Conservation (phyloP, 495 filamentous ascomycete genomes). For the Penicillium diatomitis region DNA sequence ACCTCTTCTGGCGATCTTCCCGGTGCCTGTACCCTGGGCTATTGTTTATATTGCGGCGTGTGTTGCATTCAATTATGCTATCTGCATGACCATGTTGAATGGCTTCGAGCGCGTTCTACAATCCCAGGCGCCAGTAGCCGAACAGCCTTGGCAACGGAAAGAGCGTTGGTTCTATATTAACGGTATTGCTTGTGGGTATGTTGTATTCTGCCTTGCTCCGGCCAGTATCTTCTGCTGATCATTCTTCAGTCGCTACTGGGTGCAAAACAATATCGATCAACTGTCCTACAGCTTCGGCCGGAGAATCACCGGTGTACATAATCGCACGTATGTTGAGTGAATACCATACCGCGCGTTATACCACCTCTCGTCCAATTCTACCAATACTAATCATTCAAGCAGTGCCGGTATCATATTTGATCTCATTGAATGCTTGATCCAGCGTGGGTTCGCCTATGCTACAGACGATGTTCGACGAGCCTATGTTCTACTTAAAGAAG, state of each 20-base stretch:
- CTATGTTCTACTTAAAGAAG: constrained; percentile 21
- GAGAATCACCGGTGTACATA: constrained; percentile 71
- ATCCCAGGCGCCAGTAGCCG: constrained; percentile 15
- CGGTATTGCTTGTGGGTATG: constrained; percentile 26
- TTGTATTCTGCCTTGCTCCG: too few species aligned
- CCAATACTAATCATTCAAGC: background rate
- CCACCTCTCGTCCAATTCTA: background rate
- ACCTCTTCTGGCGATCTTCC: constrained; percentile 37
- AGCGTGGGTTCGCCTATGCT: constrained; percentile 65
- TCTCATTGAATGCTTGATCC: constrained; percentile 65
- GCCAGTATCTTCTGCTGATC: background rate
- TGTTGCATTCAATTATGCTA: constrained; percentile 35
- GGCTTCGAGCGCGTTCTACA: constrained; percentile 13
- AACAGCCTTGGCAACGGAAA: constrained; percentile 13
- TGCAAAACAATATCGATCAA: constrained; percentile 62
- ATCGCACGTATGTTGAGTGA: constrained; percentile 47
- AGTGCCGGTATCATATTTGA: constrained; percentile 60
- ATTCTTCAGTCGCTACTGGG: constrained; percentile 26
- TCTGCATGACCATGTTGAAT: constrained; percentile 43
- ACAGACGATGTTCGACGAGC: constrained; percentile 56
- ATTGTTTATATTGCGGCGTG: constrained; percentile 26
- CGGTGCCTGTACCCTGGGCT: constrained; percentile 43
- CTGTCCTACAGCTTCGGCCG: constrained; percentile 67
- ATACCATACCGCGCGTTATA: too few species aligned
- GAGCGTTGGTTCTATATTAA: constrained; percentile 35